Evolutionary conservation across 2,329 filamentous ascomycete species (phyloP).

Genomic region (Phoma sp.): DNA sequence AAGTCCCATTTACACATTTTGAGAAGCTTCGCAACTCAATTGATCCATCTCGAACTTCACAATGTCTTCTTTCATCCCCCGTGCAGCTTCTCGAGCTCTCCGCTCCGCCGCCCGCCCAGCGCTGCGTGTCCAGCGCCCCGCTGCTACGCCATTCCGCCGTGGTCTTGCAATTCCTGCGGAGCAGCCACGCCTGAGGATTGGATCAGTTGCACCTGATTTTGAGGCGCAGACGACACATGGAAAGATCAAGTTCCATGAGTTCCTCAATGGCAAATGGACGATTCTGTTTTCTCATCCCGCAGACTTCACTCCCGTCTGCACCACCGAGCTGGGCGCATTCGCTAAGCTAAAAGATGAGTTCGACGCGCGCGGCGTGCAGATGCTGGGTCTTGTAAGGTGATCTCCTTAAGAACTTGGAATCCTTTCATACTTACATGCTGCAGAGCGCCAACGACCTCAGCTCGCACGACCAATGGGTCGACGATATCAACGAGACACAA

Average conservation of each 20-base stretch:
- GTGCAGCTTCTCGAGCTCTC: slow-evolving; percentile 47
- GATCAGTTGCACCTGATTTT: slow-evolving; percentile 74
- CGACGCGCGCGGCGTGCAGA: slow-evolving; percentile 83
- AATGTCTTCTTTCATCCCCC: slow-evolving; percentile 48
- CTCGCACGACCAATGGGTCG: slow-evolving; percentile 88
- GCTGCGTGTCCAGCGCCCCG: slow-evolving; percentile 35
- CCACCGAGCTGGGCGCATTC: slow-evolving; percentile 92
- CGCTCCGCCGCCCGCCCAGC: slow-evolving; percentile 35
- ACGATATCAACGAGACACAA: slow-evolving; percentile 67
- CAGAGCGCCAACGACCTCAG: slow-evolving; percentile 80
- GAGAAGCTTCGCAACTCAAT: neutral
- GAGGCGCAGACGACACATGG: slow-evolving; percentile 80
- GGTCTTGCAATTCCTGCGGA: slow-evolving; percentile 47
- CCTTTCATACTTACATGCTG: no score
- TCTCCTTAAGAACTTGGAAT: no score
- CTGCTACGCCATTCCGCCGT: slow-evolving; percentile 46
- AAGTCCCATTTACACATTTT: neutral
- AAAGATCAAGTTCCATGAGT: slow-evolving; percentile 70
- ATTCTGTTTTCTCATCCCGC: slow-evolving; percentile 84
- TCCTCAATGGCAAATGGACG: slow-evolving; percentile 79
- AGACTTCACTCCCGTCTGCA: slow-evolving; percentile 95
- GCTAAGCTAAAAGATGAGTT: slow-evolving; percentile 90
- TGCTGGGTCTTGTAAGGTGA: slow-evolving; percentile 75
- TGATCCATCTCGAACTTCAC: slow-evolving; percentile 4
- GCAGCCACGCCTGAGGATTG: slow-evolving; percentile 54